Base-by-base conservation (phyloP, 495 filamentous ascomycete species). In the Pyrenula aspistea region DNA sequence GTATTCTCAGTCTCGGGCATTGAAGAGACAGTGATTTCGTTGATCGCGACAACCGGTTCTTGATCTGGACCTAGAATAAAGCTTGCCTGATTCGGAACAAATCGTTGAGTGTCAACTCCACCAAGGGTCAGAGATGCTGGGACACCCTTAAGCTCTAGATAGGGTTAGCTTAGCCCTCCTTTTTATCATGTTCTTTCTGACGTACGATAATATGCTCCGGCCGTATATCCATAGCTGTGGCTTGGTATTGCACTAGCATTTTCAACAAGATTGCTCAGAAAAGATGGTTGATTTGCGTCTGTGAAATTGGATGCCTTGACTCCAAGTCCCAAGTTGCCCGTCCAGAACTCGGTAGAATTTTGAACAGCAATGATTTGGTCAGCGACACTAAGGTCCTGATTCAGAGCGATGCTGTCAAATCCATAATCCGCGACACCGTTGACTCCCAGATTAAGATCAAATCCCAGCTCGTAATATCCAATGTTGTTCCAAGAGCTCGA, bases 221-320 rank as follows among this genome's bases (percentile, higher is more conserved):
- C 82, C 3, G 84, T 86, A 62, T 82, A 87, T 51, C 82, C 83
- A 62, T 83, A 87, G 59, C 76, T 82, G 49, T 83, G 72, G 54
- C 80, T 84, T 23, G 82, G 78, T 55, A 85, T 82, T 1, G 57
- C 59, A 24, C 77, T 77, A 53, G 71, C 66, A 48, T 73, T 67
- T 54, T 80, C 68, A 31, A 78, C 74, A 53, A 83, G 59, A 25
- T 51, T 57, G 22, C 19, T 52, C 19, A 52, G 19, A 52, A 52
- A 52, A 10, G 50, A 21, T 52, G 50, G 19, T 19, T 52, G 50
- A 19, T 52, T 20, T 24, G n/a, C 22, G 50, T 52, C 52, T 42
- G 63, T 61, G n/a, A 61, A 57, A 22, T 59, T 57, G 1, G 59
- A 58, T 20, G 61, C 55, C 31, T 56, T 54, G n/a, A 60, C 42